Evolutionary conservation across 177 flowering plant species (phyloP), one percentile per base, ranked within the genome.

Genomic region (Vitis hybrid): DNA sequence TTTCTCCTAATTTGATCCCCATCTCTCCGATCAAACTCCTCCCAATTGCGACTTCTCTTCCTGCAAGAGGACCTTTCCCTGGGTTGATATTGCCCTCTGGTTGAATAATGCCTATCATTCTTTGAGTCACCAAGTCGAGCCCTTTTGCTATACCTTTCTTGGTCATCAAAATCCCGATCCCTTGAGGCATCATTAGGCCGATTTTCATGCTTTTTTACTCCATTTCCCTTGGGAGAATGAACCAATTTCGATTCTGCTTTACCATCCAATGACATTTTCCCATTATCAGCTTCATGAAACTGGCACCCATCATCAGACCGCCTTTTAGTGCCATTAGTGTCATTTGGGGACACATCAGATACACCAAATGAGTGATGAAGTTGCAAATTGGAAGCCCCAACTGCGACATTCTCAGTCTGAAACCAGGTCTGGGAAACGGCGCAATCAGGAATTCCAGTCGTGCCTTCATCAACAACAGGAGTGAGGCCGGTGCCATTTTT

Each of bases 21-120:
- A 48, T 80, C 83, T 60, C 82, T 82, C 80, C 82, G 79, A 57
- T 82, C 89, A 73, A 7, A 49, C 23, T 85, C 86, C 21, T 88
- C 93, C 78, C 80, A 75, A 49, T 83, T 86, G 11, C 86, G 81
- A 3, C 52, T 52, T 78, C 92, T 82, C 81, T 86, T 93, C 84
- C 82, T 83, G 34, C 74, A 26, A 5, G 21, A 62, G 12, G 15
- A 60, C 64, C 84, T 76, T 32, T 87, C 81, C 34, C 68, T 61
- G 13, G 72, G 66, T 19, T 66, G 61, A 61, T 66, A 39, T 9
- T 79, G 70, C 55, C 82, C 73, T 60, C 81, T 72, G 17, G 65
- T 56, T 0, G 75, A 52, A 26, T 67, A 64, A 60, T 50, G 62
- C 77, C 81, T 79, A 65, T 78, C 88, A 39, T 69, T 75, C 56